Base-by-base conservation (phyloP, 1,139 yeast genomes). In the Sugiyamaella sp. region DNA sequence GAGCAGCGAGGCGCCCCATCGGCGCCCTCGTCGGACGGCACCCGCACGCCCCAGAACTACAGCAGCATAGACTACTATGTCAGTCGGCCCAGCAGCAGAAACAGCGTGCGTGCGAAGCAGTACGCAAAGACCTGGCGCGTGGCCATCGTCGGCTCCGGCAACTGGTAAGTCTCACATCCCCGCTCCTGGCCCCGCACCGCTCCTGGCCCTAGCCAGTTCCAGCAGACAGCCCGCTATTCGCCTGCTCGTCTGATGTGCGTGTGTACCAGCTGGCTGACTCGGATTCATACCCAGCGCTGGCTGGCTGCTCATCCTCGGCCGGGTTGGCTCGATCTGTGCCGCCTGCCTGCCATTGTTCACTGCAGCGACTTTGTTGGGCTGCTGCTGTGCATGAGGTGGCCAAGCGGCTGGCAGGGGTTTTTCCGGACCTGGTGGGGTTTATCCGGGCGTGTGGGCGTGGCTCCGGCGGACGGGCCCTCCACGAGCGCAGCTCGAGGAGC, bases 131-230 rank as follows among this genome's bases (percentile, higher is more conserved):
- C 42, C 4, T 53, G 32, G 20, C 43, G 52, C 8, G 54, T 53
- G 6, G 39, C 53, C 46, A 70, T 75, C 39, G 66, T 74, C 48
- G 78, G 78, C 22, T 73, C 77, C 35, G 78, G 78, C 42, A 74
- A 74, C 63, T 74, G 77, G 74, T 65, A 54, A 51, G 68, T 59
- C 19, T 8, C 38, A 35, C 17, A 4, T 35, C 40, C 40, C 9
- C 17, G 2, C 17, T 16, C 17, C 40, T n/a, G 40, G 17, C 6
- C 19, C 14, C 38, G 6, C 29, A 24, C 29, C 10, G 29, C 29
- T 10, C 9, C 29, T 6, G 10, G 9, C 29, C 29, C 29, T 6
- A 5, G 5, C 29, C 29, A 5, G 29, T 24, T 24, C 10, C 29
- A 5, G 10, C 29, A 6, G 29, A 5, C 10, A 24, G 9, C 10